A percentile compares a stretch with the other conserved stretches of the same genome.
Evolutionary conservation across 257 asterid species (phyloP).

Genomic region (Gentiana dahurica): DNA sequence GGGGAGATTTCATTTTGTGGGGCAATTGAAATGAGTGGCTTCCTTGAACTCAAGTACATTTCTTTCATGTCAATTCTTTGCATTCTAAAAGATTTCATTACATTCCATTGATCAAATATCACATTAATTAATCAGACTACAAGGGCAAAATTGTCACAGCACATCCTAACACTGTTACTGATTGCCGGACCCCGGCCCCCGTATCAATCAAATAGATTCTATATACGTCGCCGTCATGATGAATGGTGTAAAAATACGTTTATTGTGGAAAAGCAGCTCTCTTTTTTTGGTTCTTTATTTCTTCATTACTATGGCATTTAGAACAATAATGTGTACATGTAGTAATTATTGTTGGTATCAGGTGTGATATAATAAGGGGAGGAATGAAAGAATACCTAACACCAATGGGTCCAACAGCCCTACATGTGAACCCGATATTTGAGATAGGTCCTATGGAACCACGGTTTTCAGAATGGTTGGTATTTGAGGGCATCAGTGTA

Average conservation of each 20-base stretch:
- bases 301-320: neutral
- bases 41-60: constrained; percentile 89
- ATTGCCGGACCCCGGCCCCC: too few species aligned
- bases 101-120: too few species aligned
- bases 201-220: too few species aligned
- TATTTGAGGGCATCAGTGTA: constrained; percentile 93
- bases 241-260: too few species aligned
- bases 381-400: constrained; percentile 94
- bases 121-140: too few species aligned
- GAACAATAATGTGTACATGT: too few species aligned
- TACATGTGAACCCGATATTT: constrained; percentile 87
- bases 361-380: constrained; percentile 82
- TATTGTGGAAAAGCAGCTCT: too few species aligned
- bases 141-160: too few species aligned
- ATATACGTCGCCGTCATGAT: too few species aligned
- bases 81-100: too few species aligned
- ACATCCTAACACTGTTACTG: too few species aligned
- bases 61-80: constrained; percentile 3
- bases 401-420: constrained; percentile 91
- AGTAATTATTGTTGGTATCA: constrained; percentile 13
- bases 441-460: constrained; percentile 95
- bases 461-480: constrained; percentile 90
- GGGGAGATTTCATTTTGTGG: constrained; percentile 96
- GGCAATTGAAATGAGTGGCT: constrained; percentile 97
- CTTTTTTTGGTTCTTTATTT: neutral